These are phyloP conservation scores for Stachybotrys chartarum DNA, from an alignment of 2,329 filamentous ascomycete species.

Conservation along the genomic window DNA sequence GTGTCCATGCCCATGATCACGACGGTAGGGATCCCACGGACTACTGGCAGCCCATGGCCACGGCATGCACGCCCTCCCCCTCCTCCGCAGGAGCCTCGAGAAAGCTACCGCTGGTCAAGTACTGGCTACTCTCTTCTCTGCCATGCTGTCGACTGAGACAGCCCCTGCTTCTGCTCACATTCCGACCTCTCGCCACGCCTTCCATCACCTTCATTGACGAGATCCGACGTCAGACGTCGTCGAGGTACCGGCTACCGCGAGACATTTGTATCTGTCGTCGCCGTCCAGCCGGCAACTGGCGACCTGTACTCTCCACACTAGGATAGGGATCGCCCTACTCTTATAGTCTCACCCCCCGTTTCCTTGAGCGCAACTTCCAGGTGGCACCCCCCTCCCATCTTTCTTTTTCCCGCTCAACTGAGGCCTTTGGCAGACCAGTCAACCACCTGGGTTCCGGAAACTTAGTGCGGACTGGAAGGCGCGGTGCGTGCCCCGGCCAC, in stretches of 20 bases:
- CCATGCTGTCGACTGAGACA: neutral
- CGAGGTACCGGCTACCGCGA: neutral
- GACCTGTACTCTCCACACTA: neutral
- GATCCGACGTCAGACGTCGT: neutral
- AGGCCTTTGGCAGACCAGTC: neutral
- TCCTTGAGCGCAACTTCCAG: conserved; percentile 1
- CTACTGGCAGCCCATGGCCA: neutral
- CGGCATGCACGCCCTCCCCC: neutral
- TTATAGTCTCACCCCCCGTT: neutral
- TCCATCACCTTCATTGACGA: neutral
- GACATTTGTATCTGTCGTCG: neutral
- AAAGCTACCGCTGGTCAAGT: neutral
- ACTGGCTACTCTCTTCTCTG: neutral
- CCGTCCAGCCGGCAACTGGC: neutral
- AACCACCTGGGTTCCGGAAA: neutral
- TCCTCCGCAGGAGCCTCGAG: neutral
- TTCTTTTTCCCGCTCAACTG: neutral
- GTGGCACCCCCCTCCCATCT: neutral
- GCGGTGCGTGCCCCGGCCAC: neutral
- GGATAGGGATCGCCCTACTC: neutral
- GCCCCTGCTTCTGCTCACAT: neutral
- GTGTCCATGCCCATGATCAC: neutral
- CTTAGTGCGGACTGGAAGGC: neutral
- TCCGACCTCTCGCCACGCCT: neutral
- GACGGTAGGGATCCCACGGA: neutral